Evolutionary conservation across 257 asterid species (phyloP).

Genomic region (Coffea canephora): DNA sequence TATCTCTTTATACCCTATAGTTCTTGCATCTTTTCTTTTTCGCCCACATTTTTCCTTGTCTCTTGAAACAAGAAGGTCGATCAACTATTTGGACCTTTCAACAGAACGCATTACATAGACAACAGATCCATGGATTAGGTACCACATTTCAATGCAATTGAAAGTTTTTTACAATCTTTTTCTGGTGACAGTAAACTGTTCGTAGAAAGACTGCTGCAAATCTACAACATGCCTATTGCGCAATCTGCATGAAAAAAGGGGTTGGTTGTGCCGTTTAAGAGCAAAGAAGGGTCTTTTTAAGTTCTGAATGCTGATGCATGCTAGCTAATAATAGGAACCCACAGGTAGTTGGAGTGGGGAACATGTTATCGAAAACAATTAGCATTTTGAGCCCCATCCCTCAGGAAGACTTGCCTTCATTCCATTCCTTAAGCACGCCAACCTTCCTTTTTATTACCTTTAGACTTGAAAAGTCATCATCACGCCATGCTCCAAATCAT

Average conservation of each 20-base stretch:
- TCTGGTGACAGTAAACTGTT: background rate
- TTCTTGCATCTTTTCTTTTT: too few relatives aligned
- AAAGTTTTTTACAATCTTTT: background rate
- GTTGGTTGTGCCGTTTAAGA: background rate
- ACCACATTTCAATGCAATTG: background rate
- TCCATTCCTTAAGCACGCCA: constrained; percentile 58
- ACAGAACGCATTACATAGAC: background rate
- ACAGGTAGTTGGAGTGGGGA: constrained; percentile 44
- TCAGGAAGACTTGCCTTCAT: constrained; percentile 30
- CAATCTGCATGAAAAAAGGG: background rate
- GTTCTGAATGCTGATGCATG: constrained; percentile 19
- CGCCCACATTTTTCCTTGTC: background rate
- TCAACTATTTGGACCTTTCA: background rate
- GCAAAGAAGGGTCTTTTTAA: background rate
- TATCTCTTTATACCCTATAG: background rate
- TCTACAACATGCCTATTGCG: background rate
- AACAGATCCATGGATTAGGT: background rate
- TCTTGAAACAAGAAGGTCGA: background rate
- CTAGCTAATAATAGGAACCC: constrained; percentile 28
- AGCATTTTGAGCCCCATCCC: constrained; percentile 17
- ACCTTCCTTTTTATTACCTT: constrained; percentile 34
- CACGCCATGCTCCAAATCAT: constrained; percentile 49
- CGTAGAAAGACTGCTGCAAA: background rate
- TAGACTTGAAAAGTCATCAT: constrained; percentile 53
- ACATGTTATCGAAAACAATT: constrained; percentile 41